These are phyloP conservation scores for Yamadazyma phyllophila DNA, from an alignment of 805 yeast genomes.

Conservation along the genomic window DNA sequence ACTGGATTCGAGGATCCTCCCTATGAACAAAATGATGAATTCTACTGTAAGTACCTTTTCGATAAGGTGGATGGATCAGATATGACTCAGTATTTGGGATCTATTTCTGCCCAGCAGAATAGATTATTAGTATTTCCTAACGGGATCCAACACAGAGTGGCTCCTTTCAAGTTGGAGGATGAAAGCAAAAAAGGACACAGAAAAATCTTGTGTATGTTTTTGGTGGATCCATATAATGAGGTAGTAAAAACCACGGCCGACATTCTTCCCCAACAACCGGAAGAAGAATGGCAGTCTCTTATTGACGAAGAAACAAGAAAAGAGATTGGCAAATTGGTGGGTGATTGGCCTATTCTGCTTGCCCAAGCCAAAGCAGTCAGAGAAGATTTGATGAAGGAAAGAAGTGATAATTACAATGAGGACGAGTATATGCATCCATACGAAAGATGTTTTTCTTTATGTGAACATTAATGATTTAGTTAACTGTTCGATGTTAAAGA, in stretches of 20 bases:
- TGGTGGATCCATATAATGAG: slow-evolving; percentile 35
- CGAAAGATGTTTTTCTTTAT: slow-evolving; percentile 25
- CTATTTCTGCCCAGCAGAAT: slow-evolving; percentile 22
- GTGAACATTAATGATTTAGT: slow-evolving; percentile 39
- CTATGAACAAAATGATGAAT: slow-evolving; percentile 34
- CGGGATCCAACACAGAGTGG: slow-evolving; percentile 37
- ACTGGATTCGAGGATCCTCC: slow-evolving; percentile 27
- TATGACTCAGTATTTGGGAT: slow-evolving; percentile 24
- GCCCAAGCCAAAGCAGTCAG: slow-evolving; percentile 26
- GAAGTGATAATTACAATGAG: slow-evolving; percentile 16
- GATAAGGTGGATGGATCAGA: slow-evolving; percentile 30
- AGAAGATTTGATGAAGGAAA: slow-evolving; percentile 30
- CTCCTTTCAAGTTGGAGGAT: slow-evolving; percentile 35
- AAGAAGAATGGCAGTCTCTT: neutral
- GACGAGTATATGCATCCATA: slow-evolving; percentile 16
- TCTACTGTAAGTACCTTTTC: slow-evolving; percentile 22
- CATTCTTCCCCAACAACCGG: slow-evolving; percentile 39
- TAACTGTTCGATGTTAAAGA: too few species aligned
- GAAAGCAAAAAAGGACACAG: slow-evolving; percentile 34
- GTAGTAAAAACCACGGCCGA: slow-evolving; percentile 24
- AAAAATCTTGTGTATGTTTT: slow-evolving; percentile 38
- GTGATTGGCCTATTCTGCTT: slow-evolving; percentile 17
- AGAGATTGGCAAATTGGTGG: neutral
- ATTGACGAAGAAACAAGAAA: neutral
- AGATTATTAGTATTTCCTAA: slow-evolving; percentile 39